These are phyloP conservation scores for Colletotrichum spinosum DNA, from an alignment of 2,329 filamentous ascomycete species.

Conservation along the genomic window DNA sequence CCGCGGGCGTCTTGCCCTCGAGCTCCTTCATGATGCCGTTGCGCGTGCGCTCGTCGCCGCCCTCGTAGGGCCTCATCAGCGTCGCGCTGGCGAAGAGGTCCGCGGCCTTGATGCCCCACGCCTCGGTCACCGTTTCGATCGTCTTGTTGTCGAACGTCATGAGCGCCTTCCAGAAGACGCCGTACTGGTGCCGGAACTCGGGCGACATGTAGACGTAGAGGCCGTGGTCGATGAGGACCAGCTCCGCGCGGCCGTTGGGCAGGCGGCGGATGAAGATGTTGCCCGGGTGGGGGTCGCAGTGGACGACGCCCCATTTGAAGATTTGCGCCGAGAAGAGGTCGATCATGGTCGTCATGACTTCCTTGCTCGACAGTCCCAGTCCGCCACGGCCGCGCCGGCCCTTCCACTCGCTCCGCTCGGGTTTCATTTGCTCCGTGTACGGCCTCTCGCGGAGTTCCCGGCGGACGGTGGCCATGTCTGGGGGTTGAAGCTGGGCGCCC, in stretches of 20 bases:
- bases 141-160: constrained; percentile 93
- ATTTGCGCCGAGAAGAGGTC: constrained; percentile 98
- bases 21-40: constrained; percentile 74
- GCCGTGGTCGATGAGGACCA: constrained; percentile 97
- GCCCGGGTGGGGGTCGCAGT: constrained; percentile 96
- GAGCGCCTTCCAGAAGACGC: constrained; percentile 91
- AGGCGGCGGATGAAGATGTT: constrained; percentile 95
- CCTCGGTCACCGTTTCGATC: constrained; percentile 75
- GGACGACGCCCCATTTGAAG: constrained; percentile 95
- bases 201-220: constrained; percentile 93
- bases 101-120: constrained; percentile 90
- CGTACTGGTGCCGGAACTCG: constrained; percentile 87
- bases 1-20: constrained; percentile 68
- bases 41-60: constrained; percentile 77
- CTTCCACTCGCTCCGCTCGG: constrained; percentile 82
- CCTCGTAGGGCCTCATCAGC: constrained; percentile 89
- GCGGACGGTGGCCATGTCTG: constrained; percentile 60
- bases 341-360: constrained; percentile 96
- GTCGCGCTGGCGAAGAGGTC: constrained; percentile 95
- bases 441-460: constrained; percentile 62
- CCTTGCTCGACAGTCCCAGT: constrained; percentile 82
- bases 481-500: constrained; percentile 68
- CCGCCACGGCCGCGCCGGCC: constrained; percentile 80
- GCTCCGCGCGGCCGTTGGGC: constrained; percentile 83
- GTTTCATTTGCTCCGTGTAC: constrained; percentile 75